These are phyloP conservation scores for Starmerella khaoyaiensis DNA, from an alignment of 805 yeast species.

Conservation along the genomic window DNA sequence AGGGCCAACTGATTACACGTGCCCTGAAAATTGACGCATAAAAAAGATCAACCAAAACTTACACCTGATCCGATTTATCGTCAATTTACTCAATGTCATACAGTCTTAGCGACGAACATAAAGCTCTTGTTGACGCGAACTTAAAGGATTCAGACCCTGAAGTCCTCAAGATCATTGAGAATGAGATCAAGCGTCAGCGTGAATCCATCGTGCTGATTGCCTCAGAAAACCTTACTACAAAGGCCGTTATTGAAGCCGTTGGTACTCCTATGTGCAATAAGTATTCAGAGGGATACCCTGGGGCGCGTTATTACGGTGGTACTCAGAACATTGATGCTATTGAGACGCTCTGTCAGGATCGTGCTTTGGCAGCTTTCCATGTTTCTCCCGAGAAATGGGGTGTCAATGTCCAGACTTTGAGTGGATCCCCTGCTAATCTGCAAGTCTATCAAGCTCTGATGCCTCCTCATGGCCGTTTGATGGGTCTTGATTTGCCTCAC, in stretches of 20 bases:
- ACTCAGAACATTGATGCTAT: constrained; percentile 92
- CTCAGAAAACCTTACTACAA: constrained; percentile 92
- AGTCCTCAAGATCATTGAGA: constrained; percentile 33
- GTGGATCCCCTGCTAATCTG: constrained; percentile 96
- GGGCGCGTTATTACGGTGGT: constrained; percentile 98
- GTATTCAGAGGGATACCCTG: constrained; percentile 98
- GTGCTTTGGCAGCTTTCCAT: constrained; percentile 84
- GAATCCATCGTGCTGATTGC: constrained; percentile 91
- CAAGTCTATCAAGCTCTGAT: constrained; percentile 91
- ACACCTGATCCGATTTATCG: too few species aligned
- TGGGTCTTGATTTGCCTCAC: constrained; percentile 97
- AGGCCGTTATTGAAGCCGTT: constrained; percentile 87
- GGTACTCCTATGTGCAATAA: constrained; percentile 98
- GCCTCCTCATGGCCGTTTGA: constrained; percentile 90
- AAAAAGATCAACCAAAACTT: too few species aligned
- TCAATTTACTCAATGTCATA: constrained; percentile 24
- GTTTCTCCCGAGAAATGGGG: constrained; percentile 84
- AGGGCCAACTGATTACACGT: too few species aligned
- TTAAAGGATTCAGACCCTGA: constrained; percentile 29
- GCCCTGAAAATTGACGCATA: too few species aligned
- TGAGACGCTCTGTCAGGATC: constrained; percentile 80
- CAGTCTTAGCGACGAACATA: constrained; percentile 27
- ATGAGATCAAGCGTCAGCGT: constrained; percentile 83
- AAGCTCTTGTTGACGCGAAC: constrained; percentile 21
- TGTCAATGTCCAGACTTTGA: constrained; percentile 89